Conservation (phyloP, 768 basidiomycete genomes). For the Agrocybe pediades region DNA sequence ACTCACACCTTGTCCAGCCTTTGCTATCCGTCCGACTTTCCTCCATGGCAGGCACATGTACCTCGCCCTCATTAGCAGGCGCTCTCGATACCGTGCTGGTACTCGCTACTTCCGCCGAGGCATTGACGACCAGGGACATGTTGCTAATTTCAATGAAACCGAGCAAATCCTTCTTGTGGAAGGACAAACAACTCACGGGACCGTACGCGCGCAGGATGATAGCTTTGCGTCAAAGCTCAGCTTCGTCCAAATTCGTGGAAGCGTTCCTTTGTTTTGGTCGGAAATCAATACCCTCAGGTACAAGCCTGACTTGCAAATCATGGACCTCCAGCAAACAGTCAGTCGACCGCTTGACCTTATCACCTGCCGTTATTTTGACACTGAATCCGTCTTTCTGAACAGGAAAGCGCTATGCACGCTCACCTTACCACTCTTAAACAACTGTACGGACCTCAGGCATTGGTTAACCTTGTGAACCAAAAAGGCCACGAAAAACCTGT, state of each 20-base stretch:
- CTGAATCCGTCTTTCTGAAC: not conserved
- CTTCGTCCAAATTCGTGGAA: constrained; percentile 93
- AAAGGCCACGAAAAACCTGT: constrained; percentile 91
- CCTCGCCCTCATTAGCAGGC: constrained; percentile 88
- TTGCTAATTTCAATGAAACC: constrained; percentile 98
- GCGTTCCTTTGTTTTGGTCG: constrained; percentile 94
- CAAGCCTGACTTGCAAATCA: constrained; percentile 94
- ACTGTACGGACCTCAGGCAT: constrained; percentile 73
- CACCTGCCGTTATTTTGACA: not conserved
- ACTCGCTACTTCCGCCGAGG: constrained; percentile 97
- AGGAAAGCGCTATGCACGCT: constrained; percentile 59
- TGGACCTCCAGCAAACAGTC: constrained; percentile 90
- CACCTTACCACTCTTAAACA: constrained; percentile 77
- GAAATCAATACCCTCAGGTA: constrained; percentile 95
- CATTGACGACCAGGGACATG: constrained; percentile 84
- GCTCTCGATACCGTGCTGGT: constrained; percentile 92
- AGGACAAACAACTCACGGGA: constrained; percentile 42
- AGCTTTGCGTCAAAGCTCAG: constrained; percentile 63
- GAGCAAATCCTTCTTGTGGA: constrained; percentile 91
- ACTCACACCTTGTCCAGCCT: constrained; percentile 54
- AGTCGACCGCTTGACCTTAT: constrained; percentile 24
- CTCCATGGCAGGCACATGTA: constrained; percentile 81
- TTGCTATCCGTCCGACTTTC: constrained; percentile 76
- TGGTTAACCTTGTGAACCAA: constrained; percentile 94
- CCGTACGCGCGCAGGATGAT: constrained; percentile 42